A percentile compares a stretch with the other conserved stretches of the same genome.
These are phyloP conservation scores for Picea abies DNA, from an alignment of 83 land plant genomes.

Conservation along the genomic window DNA sequence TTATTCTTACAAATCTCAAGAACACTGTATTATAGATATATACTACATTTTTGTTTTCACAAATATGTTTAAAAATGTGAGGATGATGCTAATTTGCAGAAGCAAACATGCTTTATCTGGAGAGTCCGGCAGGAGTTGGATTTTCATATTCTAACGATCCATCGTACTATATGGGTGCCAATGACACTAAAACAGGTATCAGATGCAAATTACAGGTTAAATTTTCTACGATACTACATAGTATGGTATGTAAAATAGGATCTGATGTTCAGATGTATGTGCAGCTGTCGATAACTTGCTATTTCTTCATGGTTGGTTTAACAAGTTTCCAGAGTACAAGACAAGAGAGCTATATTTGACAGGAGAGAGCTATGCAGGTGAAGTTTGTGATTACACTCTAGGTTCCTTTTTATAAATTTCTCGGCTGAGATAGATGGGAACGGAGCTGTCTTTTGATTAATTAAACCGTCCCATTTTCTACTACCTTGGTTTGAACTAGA, in stretches of 20 bases:
- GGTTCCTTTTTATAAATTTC: background rate
- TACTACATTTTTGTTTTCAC: too few relatives aligned
- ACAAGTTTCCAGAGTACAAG: constrained; percentile 21
- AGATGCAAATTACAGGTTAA: background rate
- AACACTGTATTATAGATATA: too few relatives aligned
- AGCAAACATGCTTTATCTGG: constrained; percentile 18
- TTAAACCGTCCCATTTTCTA: too few relatives aligned
- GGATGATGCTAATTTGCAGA: background rate
- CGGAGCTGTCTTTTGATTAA: too few relatives aligned
- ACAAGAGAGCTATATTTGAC: constrained; percentile 26
- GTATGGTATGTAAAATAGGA: too few relatives aligned
- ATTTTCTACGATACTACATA: too few relatives aligned
- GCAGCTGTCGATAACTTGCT: constrained; percentile 20
- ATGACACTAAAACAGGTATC: constrained; percentile 22
- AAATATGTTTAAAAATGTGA: background rate
- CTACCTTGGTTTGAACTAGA: too few relatives aligned
- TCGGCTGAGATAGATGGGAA: background rate
- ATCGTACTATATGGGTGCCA: background rate
- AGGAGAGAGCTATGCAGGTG: constrained; percentile 36
- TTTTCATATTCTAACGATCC: constrained; percentile 17
- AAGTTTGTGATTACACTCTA: background rate
- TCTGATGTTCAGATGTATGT: too few relatives aligned
- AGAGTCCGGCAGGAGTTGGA: constrained; percentile 17
- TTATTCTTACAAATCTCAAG: too few relatives aligned
- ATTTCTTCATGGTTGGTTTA: constrained; percentile 28